phyloP scores from a whole-genome alignment of 2,329 filamentous ascomycete species.

The Alternaria conjuncta region DNA sequence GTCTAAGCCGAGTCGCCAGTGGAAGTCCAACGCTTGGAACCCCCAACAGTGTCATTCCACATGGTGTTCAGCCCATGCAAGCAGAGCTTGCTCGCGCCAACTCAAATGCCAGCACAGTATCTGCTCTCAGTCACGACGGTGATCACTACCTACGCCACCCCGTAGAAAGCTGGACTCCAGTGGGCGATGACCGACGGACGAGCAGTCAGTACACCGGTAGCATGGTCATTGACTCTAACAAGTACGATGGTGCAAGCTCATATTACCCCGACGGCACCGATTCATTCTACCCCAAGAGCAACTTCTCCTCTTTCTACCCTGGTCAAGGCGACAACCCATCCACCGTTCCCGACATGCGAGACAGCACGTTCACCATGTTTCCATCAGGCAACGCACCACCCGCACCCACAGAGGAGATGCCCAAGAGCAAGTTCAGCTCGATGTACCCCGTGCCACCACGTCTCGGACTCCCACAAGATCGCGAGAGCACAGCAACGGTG shows the following conservation, averaged over 20 bases:
- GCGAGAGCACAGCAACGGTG: slow-evolving; percentile 59
- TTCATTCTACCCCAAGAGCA: slow-evolving; percentile 56
- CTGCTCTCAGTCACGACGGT: slow-evolving; percentile 39
- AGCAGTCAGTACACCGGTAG: slow-evolving; percentile 56
- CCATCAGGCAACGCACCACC: slow-evolving; percentile 22
- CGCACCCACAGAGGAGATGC: slow-evolving; percentile 20
- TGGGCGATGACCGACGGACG: slow-evolving; percentile 43
- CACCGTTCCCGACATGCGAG: slow-evolving; percentile 68
- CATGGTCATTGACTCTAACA: slow-evolving; percentile 49
- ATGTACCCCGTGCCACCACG: slow-evolving; percentile 40
- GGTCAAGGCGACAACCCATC: slow-evolving; percentile 49
- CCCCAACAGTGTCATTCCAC: slow-evolving; percentile 54
- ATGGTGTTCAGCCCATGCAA: slow-evolving; percentile 44
- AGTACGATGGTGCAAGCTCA: slow-evolving; percentile 62
- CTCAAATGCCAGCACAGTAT: slow-evolving; percentile 44
- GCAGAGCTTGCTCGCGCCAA: slow-evolving; percentile 48
- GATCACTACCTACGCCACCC: slow-evolving; percentile 40
- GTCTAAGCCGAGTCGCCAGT: slow-evolving; percentile 70
- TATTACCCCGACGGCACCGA: slow-evolving; percentile 45
- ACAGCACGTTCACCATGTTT: slow-evolving; percentile 57
- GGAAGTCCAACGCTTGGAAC: slow-evolving; percentile 73
- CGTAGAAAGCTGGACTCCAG: slow-evolving; percentile 47
- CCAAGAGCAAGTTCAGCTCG: slow-evolving; percentile 34
- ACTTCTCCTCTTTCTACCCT: slow-evolving; percentile 59
- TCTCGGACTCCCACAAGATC: slow-evolving; percentile 40